phyloP scores from a whole-genome alignment of 176 grass and related monocot genomes.

The Eragrostis curvula region DNA sequence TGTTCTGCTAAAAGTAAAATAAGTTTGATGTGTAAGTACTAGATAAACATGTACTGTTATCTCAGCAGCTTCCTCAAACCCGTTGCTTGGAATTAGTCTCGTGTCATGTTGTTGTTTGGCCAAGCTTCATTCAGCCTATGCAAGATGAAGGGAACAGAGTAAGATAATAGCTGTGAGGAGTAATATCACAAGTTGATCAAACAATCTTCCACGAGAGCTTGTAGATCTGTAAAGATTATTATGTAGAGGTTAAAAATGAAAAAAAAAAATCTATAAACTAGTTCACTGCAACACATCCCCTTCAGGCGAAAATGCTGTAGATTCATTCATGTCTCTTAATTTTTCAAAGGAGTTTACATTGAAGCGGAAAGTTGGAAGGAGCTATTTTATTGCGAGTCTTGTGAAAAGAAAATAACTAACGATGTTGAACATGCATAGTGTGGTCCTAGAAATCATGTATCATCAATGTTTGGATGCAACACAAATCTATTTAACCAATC shows the following conservation, averaged over 20 bases:
- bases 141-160: no score
- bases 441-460: conserved; percentile 5
- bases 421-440: background rate
- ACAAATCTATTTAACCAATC: background rate
- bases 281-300: background rate
- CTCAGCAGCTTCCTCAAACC: no score
- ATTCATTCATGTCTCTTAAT: background rate
- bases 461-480: background rate
- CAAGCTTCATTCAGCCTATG: no score
- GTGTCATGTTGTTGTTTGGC: no score
- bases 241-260: no score
- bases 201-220: no score
- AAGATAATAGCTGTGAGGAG: no score
- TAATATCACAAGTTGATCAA: no score
- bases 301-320: background rate
- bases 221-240: no score
- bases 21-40: background rate
- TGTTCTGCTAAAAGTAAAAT: background rate
- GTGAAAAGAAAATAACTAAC: background rate
- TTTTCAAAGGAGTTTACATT: background rate
- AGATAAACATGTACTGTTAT: background rate
- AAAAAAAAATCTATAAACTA: no score
- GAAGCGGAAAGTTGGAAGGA: background rate
- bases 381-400: no score
- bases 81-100: no score